Conservation (phyloP, 2,329 filamentous ascomycete species). For the Fusarium sp. region DNA sequence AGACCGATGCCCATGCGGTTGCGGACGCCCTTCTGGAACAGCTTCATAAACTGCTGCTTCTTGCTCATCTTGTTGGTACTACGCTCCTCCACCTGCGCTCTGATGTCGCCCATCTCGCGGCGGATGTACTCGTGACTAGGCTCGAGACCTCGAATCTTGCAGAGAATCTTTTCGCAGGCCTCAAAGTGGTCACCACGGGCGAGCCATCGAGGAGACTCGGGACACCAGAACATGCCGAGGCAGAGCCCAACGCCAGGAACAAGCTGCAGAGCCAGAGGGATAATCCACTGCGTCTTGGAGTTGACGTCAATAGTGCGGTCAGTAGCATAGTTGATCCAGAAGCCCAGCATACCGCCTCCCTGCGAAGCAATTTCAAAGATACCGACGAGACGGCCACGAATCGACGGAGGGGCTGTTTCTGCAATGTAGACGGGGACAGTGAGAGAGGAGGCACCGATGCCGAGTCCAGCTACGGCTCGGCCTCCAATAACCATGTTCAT, state of each 20-base stretch:
- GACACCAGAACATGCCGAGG: constrained; percentile 69
- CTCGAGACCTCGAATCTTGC: constrained; percentile 54
- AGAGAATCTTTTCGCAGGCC: constrained; percentile 54
- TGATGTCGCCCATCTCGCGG: constrained; percentile 71
- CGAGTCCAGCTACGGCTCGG: constrained; percentile 67
- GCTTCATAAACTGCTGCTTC: constrained; percentile 51
- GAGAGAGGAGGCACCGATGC: constrained; percentile 66
- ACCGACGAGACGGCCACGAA: constrained; percentile 66
- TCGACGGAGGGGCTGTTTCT: constrained; percentile 63
- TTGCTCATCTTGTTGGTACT: constrained; percentile 51
- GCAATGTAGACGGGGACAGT: constrained; percentile 63
- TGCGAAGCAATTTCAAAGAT: constrained; percentile 63
- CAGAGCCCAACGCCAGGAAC: constrained; percentile 70
- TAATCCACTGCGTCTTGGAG: constrained; percentile 61
- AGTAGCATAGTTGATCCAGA: constrained; percentile 56
- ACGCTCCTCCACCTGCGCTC: constrained; percentile 68
- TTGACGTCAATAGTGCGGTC: constrained; percentile 51
- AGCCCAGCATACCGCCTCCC: constrained; percentile 56
- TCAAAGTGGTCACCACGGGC: constrained; percentile 73
- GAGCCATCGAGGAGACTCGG: constrained; percentile 74
- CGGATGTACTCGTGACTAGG: constrained; percentile 55
- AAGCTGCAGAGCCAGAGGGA: constrained; percentile 71
- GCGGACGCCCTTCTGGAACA: constrained; percentile 55
- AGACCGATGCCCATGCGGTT: constrained; percentile 61
- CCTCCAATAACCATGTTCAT: constrained; percentile 62